phyloP scores from a whole-genome alignment of 306 rosid genomes.

The Cucurbita maxima region DNA sequence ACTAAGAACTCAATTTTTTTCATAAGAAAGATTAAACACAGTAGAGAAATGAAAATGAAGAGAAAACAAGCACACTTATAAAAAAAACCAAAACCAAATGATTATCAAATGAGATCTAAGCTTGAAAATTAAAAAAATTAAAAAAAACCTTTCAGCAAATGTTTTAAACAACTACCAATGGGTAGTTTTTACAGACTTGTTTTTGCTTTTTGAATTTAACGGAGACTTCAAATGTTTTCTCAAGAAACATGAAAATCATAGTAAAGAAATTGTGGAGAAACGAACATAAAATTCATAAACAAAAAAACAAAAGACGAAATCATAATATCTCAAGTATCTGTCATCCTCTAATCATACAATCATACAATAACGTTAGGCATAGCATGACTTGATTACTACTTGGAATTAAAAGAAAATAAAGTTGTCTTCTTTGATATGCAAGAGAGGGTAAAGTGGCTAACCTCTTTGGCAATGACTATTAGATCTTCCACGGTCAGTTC shows the following conservation, averaged over 20 bases:
- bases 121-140: no score
- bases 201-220: no score
- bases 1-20: no score
- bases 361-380: background rate
- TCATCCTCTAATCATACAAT: background rate
- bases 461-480: conserved; percentile 65
- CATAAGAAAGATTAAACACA: no score
- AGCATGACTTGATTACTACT: background rate
- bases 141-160: no score
- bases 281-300: background rate
- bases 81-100: no score
- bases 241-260: no score
- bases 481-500: conserved; percentile 62
- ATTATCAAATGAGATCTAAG: no score
- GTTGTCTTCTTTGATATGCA: background rate
- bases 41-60: no score
- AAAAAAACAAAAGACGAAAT: background rate
- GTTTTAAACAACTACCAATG: background rate
- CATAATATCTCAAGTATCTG: background rate
- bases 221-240: background rate
- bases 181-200: background rate
- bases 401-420: background rate
- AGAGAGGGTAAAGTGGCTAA: conserved; percentile 12
- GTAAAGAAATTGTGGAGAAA: background rate
- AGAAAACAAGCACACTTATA: no score